These are phyloP conservation scores for Bretziella fagacearum DNA, from an alignment of 2,329 filamentous ascomycete species.

Conservation along the genomic window DNA sequence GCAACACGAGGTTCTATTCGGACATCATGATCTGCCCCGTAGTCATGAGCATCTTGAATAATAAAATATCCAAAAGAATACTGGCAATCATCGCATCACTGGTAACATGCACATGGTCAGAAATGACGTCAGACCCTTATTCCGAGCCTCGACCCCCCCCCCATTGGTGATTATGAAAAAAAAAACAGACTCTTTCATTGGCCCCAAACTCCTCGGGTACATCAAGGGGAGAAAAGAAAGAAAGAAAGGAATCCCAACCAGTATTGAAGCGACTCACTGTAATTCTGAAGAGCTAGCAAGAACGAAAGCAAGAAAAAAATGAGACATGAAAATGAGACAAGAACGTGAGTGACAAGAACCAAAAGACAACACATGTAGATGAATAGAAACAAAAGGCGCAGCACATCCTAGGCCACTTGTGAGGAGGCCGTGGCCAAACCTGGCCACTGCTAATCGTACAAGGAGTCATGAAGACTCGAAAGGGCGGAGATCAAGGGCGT, in stretches of 20 bases:
- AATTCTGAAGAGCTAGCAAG: background rate
- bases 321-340: background rate
- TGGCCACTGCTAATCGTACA: slow-evolving; percentile 9
- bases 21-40: too few species aligned
- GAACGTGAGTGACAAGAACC: background rate
- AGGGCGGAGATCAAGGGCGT: background rate
- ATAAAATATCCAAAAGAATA: too few species aligned
- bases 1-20: too few species aligned
- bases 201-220: too few species aligned
- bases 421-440: background rate
- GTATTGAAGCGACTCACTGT: too few species aligned
- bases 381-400: background rate
- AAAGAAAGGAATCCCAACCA: too few species aligned
- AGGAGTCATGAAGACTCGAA: slow-evolving; percentile 4
- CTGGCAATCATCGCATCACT: too few species aligned
- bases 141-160: background rate
- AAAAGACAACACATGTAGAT: background rate
- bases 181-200: background rate
- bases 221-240: too few species aligned
- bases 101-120: background rate
- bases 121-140: background rate
- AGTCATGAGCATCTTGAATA: too few species aligned
- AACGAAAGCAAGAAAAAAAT: background rate
- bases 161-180: background rate
- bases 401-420: background rate